phyloP scores from a whole-genome alignment of 352 stramenopile genomes.

The Globisporangium cederbergense region DNA sequence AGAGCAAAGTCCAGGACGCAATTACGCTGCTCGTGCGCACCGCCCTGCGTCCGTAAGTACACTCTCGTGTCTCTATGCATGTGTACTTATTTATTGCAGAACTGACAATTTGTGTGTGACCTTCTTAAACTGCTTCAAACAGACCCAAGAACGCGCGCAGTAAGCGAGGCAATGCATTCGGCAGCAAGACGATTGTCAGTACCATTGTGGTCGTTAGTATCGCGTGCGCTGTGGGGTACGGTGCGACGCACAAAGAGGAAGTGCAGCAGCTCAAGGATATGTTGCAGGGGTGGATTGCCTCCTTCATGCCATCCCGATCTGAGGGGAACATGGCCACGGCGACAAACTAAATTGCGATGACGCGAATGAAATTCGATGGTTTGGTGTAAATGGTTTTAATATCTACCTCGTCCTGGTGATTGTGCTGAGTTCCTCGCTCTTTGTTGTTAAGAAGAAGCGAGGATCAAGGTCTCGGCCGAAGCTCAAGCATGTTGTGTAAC shows the following conservation, averaged over 20 bases:
- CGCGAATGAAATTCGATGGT: background rate
- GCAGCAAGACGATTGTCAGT: slow-evolving; percentile 16
- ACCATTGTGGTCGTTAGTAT: background rate
- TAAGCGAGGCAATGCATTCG: slow-evolving; percentile 31
- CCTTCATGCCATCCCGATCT: background rate
- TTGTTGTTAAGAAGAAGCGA: too few relatives aligned
- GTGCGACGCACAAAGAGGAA: background rate
- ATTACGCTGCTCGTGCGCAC: slow-evolving; percentile 41
- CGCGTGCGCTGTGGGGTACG: background rate
- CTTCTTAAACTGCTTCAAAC: background rate
- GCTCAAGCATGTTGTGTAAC: too few relatives aligned
- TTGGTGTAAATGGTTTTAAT: background rate
- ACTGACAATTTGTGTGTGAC: background rate
- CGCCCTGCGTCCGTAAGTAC: slow-evolving; percentile 50
- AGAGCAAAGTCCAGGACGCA: slow-evolving; percentile 31
- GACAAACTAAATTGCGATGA: background rate
- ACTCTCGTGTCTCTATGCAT: background rate
- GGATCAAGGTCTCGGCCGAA: too few relatives aligned
- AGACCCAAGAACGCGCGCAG: slow-evolving; percentile 51
- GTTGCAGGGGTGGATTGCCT: background rate
- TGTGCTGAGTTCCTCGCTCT: too few relatives aligned
- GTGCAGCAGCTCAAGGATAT: background rate
- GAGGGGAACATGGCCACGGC: background rate
- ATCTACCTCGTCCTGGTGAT: too few relatives aligned
- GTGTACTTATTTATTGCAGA: background rate